These are phyloP conservation scores for Aspergillus homomorphus DNA, from an alignment of 495 filamentous ascomycete species.

Conservation along the genomic window DNA sequence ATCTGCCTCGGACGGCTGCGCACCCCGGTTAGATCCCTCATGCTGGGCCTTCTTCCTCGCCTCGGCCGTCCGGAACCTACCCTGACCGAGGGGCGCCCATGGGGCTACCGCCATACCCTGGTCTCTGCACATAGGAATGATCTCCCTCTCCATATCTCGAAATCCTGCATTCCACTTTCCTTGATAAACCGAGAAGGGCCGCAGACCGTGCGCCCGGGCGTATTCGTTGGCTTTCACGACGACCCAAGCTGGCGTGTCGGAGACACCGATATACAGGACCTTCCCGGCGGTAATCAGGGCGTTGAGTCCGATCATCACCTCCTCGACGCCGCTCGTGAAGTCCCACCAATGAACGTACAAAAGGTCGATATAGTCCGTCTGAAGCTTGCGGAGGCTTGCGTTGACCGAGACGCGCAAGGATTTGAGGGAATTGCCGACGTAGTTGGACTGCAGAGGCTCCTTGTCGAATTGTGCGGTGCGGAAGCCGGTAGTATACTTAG, in stretches of 20 bases:
- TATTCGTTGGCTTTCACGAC: constrained; percentile 59
- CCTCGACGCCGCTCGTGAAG: constrained; percentile 53
- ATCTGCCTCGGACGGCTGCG: constrained; percentile 10
- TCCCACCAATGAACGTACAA: constrained; percentile 65
- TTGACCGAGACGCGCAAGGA: constrained; percentile 54
- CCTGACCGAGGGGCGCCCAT: constrained; percentile 52
- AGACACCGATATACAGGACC: constrained; percentile 62
- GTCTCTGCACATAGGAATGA: constrained; percentile 54
- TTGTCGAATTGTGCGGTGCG: constrained; percentile 2
- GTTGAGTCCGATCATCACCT: constrained; percentile 60
- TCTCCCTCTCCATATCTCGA: constrained; percentile 56
- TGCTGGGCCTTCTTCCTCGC: constrained; percentile 19
- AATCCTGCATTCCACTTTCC: constrained; percentile 56
- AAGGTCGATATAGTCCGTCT: constrained; percentile 64
- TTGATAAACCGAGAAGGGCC: constrained; percentile 63
- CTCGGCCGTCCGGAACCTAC: constrained; percentile 47
- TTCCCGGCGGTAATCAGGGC: constrained; percentile 55
- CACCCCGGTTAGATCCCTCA: constrained; percentile 5
- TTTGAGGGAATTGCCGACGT: constrained; percentile 53
- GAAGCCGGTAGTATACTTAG: constrained; percentile 15
- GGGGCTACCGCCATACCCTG: constrained; percentile 58
- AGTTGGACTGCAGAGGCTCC: constrained; percentile 36
- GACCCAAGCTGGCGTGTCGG: constrained; percentile 62
- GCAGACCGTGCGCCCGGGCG: constrained; percentile 56
- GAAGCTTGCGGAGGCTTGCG: constrained; percentile 56